Conservation (phyloP, 2,329 filamentous ascomycete genomes). For the Aphanoascus verrucosus region DNA sequence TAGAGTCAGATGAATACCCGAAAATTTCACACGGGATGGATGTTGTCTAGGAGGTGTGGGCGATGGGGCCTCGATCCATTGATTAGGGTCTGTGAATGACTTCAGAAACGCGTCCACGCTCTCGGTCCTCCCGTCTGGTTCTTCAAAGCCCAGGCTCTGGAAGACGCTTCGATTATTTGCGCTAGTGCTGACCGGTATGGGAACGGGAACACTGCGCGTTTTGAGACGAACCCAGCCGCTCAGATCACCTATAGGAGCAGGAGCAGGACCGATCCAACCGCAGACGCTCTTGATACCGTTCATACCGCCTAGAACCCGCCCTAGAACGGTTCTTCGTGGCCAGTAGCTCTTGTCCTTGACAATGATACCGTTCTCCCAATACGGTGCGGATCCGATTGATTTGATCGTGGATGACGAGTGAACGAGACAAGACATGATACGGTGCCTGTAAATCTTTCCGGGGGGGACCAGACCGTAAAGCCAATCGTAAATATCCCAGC, state of each 20-base stretch:
- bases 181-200: neutral
- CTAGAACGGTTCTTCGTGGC: constrained; percentile 1
- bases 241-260: neutral
- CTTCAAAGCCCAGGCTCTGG: constrained; percentile 2
- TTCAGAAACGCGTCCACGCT: neutral
- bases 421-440: constrained; percentile 7
- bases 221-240: constrained; percentile 5
- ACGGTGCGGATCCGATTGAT: neutral
- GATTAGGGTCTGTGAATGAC: neutral
- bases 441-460: constrained; percentile 1
- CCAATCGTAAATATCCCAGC: constrained; percentile 7
- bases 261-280: constrained; percentile 1
- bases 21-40: neutral
- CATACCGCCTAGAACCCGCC: neutral
- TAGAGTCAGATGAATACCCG: neutral
- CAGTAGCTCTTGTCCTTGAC: constrained; percentile 2
- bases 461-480: constrained; percentile 6
- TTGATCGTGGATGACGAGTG: constrained; percentile 2
- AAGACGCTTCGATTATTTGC: constrained; percentile 5
- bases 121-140: constrained; percentile 4
- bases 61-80: constrained; percentile 2
- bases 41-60: neutral
- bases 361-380: constrained; percentile 1
- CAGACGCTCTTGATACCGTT: constrained; percentile 1
- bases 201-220: neutral